Conservation (phyloP, 345 rosid genomes). For the Barbarea vulgaris region DNA sequence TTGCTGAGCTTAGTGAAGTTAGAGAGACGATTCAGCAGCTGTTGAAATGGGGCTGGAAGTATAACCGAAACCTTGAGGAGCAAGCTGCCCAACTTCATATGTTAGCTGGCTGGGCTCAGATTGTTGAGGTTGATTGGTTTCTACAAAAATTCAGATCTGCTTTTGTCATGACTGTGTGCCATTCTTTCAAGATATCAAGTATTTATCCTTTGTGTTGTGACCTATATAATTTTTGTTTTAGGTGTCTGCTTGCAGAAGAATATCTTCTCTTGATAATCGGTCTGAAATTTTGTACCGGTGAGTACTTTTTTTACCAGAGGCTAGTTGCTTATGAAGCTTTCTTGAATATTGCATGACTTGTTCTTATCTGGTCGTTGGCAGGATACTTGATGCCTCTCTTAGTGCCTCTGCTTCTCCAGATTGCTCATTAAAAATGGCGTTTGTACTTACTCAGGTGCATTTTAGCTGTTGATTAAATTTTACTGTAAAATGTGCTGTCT, state of each 20-base stretch:
- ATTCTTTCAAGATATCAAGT: not conserved
- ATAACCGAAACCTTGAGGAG: conserved; percentile 93
- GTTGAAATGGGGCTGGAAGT: conserved; percentile 96
- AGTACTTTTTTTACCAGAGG: conserved; percentile 32
- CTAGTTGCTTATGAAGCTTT: conserved; percentile 15
- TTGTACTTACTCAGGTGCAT: conserved; percentile 72
- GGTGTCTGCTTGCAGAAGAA: conserved; percentile 84
- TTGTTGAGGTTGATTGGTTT: conserved; percentile 70
- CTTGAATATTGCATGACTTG: conserved; percentile 32
- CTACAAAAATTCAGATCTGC: conserved; percentile 4
- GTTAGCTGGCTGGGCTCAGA: conserved; percentile 96
- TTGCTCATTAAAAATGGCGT: conserved; percentile 92
- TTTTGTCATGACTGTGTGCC: conserved; percentile 10
- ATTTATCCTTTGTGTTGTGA: conserved; percentile 15
- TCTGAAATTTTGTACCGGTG: conserved; percentile 84
- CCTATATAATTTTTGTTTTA: conserved; percentile 33
- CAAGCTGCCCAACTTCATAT: conserved; percentile 98
- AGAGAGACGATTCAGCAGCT: conserved; percentile 78
- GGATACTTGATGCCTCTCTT: conserved; percentile 90
- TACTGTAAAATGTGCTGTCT: not conserved
- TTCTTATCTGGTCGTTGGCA: conserved; percentile 47
- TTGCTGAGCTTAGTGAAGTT: conserved; percentile 76
- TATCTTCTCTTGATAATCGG: conserved; percentile 68
- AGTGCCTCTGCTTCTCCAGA: conserved; percentile 94
- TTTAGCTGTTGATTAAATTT: conserved; percentile 14